A percentile compares a stretch with the other conserved stretches of the same genome.
Evolutionary conservation across 176 grass and related monocot species (phyloP).

Genomic region (Miscanthus lutarioriparius): DNA sequence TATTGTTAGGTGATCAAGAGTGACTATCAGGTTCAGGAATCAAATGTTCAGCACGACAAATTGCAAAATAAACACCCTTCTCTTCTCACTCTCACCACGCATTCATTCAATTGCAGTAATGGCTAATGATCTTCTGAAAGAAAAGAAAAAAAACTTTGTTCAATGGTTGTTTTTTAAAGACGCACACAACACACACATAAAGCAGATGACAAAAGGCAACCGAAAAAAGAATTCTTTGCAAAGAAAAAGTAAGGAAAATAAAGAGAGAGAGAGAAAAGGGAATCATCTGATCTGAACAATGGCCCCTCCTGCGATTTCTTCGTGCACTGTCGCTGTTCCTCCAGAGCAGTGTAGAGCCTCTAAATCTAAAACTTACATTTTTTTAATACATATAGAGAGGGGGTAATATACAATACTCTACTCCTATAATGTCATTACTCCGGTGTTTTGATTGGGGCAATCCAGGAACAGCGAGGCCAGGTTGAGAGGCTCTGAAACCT

Average conservation of each 20-base stretch:
- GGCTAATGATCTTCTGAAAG: background rate
- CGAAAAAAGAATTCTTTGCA: background rate
- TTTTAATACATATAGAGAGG: no score
- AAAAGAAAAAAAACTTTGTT: background rate
- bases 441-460: background rate
- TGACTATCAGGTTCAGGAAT: background rate
- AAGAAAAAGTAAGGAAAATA: background rate
- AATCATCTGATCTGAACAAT: background rate
- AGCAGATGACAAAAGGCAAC: background rate
- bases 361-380: no score
- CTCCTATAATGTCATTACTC: no score
- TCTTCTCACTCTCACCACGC: background rate
- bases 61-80: background rate
- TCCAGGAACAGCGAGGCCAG: background rate
- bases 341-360: constrained; percentile 28
- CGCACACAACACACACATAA: background rate
- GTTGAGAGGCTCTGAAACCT: background rate
- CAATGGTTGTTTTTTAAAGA: background rate
- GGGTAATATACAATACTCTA: no score
- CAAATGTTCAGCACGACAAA: background rate
- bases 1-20: background rate
- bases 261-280: background rate
- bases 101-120: background rate
- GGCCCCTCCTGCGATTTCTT: constrained; percentile 1
- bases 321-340: background rate